Conservation (phyloP, 176 grass and related monocot genomes). For the Triticum timopheevii region DNA sequence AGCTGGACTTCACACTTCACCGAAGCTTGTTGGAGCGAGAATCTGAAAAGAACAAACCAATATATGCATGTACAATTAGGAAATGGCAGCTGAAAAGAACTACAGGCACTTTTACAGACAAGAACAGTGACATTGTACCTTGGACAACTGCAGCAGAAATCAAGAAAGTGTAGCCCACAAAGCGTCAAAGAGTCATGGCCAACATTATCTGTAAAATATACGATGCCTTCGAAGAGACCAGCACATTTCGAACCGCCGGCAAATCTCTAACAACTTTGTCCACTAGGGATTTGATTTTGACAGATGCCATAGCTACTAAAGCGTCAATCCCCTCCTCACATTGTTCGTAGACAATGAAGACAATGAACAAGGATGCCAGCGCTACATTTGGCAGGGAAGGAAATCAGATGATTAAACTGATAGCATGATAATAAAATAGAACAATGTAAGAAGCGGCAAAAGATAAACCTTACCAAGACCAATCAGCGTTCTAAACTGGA, state of each 20-base stretch:
- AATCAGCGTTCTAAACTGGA: constrained; percentile 57
- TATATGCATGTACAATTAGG: constrained; percentile 25
- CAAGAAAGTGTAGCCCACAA: not conserved
- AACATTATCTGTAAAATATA: constrained; percentile 30
- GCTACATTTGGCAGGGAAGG: constrained; percentile 37
- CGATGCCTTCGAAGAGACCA: constrained; percentile 32
- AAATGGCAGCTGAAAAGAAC: constrained; percentile 10
- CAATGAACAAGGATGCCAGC: constrained; percentile 64
- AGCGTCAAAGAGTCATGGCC: constrained; percentile 25
- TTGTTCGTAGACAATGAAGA: constrained; percentile 97
- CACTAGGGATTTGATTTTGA: constrained; percentile 43
- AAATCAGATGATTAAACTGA: constrained; percentile 21
- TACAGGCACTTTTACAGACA: not conserved
- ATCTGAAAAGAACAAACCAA: not conserved
- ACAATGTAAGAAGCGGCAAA: constrained; percentile 1
- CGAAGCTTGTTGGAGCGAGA: not conserved
- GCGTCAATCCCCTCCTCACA: constrained; percentile 78
- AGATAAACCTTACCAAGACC: constrained; percentile 64
- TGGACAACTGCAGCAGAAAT: not conserved
- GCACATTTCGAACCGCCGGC: constrained; percentile 38
- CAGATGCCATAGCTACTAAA: constrained; percentile 42
- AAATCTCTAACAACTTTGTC: constrained; percentile 40
- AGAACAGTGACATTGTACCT: constrained; percentile 7
- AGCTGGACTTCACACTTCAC: not conserved
- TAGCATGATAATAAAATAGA: not conserved